A percentile compares a stretch with the other conserved stretches of the same genome.
Conservation (phyloP, 2,329 filamentous ascomycete genomes). For the Colletotrichum acutatum region DNA sequence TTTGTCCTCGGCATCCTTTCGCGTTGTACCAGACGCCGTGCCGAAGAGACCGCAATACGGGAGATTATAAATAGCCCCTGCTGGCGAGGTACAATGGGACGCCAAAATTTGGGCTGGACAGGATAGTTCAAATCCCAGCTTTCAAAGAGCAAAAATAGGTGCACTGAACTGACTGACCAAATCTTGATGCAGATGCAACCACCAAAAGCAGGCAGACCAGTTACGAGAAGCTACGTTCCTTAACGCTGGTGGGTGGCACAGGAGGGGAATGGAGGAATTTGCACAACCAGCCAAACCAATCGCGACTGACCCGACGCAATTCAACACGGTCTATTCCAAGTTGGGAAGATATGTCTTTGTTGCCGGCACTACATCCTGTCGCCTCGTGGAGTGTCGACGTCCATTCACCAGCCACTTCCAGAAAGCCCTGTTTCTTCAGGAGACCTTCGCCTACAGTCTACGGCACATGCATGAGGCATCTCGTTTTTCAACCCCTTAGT, state of each 20-base stretch:
- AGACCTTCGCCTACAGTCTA: slow-evolving; percentile 2
- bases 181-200: slow-evolving; percentile 9
- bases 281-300: neutral
- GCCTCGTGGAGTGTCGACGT: neutral
- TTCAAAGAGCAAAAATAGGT: neutral
- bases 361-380: slow-evolving; percentile 11
- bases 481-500: neutral
- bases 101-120: neutral
- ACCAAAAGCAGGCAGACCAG: neutral
- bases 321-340: neutral
- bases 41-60: slow-evolving; percentile 1
- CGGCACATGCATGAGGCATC: neutral
- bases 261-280: neutral
- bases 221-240: neutral
- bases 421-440: neutral
- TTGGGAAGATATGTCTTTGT: neutral
- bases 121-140: neutral
- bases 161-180: neutral
- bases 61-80: slow-evolving; percentile 15
- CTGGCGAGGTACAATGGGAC: neutral
- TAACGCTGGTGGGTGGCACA: neutral
- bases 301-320: neutral
- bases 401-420: slow-evolving; percentile 5
- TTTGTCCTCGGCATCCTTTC: neutral
- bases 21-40: neutral